These are phyloP conservation scores for Ephemerocybe angulata DNA, from an alignment of 768 basidiomycete species.

Conservation along the genomic window DNA sequence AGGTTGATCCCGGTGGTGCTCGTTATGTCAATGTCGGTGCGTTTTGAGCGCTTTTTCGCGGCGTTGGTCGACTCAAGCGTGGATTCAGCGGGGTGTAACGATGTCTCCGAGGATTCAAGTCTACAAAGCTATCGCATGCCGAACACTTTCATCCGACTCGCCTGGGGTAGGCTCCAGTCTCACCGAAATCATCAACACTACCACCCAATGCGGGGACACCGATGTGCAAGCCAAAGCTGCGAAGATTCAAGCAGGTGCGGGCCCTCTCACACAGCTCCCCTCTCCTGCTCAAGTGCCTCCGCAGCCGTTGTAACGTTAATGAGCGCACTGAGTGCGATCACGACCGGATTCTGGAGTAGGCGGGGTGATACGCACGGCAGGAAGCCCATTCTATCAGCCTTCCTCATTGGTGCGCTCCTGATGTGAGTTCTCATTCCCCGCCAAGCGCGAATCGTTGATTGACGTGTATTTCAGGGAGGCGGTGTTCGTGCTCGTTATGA, in stretches of 20 bases:
- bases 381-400: conserved; percentile 65
- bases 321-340: conserved; percentile 76
- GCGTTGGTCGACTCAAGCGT: conserved; percentile 9
- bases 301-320: conserved; percentile 68
- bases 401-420: conserved; percentile 64
- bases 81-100: conserved; percentile 68
- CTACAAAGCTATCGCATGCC: conserved; percentile 74
- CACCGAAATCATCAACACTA: conserved; percentile 12
- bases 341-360: conserved; percentile 85
- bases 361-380: conserved; percentile 75
- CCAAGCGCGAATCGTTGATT: conserved; percentile 1
- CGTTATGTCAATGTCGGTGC: conserved; percentile 61
- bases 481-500: conserved; percentile 75
- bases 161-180: conserved; percentile 15
- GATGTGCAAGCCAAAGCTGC: conserved; percentile 68
- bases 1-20: conserved; percentile 76
- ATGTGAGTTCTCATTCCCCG: conserved; percentile 48
- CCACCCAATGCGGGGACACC: conserved; percentile 38
- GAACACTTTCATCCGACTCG: conserved; percentile 37
- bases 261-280: not conserved
- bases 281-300: not conserved
- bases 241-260: conserved; percentile 61
- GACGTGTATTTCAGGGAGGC: conserved; percentile 53
- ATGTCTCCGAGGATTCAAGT: conserved; percentile 77
- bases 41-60: conserved; percentile 17